A percentile compares a stretch with the other conserved stretches of the same genome.
Conservation (phyloP, 768 basidiomycete species). For the Leccinum subgranulosum region DNA sequence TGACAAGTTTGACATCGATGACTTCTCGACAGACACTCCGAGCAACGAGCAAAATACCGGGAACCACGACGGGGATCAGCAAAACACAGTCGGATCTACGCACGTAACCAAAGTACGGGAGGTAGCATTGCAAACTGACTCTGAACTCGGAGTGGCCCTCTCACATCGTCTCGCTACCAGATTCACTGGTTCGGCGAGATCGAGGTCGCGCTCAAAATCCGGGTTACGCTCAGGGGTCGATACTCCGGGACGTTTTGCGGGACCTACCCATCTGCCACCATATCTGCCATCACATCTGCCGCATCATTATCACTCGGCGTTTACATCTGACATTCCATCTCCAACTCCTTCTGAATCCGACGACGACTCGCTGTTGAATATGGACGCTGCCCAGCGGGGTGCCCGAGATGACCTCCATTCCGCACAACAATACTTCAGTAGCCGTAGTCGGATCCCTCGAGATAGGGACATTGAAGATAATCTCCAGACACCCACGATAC, state of each 20-base stretch:
- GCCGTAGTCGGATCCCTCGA: slow-evolving; percentile 56
- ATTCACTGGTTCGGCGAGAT: slow-evolving; percentile 22
- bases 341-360: slow-evolving; percentile 42
- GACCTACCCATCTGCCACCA: slow-evolving; percentile 49
- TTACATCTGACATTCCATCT: slow-evolving; percentile 30
- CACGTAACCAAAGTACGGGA: slow-evolving; percentile 32
- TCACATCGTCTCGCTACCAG: slow-evolving; percentile 30
- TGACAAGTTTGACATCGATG: slow-evolving; percentile 91
- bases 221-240: slow-evolving; percentile 57
- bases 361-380: slow-evolving; percentile 31
- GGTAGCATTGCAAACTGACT: slow-evolving; percentile 22
- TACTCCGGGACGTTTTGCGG: slow-evolving; percentile 59
- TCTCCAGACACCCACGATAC: slow-evolving; percentile 60
- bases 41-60: not conserved
- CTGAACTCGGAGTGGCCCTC: slow-evolving; percentile 30
- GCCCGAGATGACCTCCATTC: slow-evolving; percentile 53
- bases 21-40: slow-evolving; percentile 64
- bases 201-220: slow-evolving; percentile 34
- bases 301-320: slow-evolving; percentile 24
- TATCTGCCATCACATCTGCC: slow-evolving; percentile 36
- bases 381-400: slow-evolving; percentile 42
- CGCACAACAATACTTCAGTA: slow-evolving; percentile 34
- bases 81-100: slow-evolving; percentile 10
- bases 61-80: slow-evolving; percentile 12
- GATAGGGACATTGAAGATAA: slow-evolving; percentile 59